These are phyloP conservation scores for Pythium volutum DNA, from an alignment of 352 stramenopile genomes.

Conservation along the genomic window DNA sequence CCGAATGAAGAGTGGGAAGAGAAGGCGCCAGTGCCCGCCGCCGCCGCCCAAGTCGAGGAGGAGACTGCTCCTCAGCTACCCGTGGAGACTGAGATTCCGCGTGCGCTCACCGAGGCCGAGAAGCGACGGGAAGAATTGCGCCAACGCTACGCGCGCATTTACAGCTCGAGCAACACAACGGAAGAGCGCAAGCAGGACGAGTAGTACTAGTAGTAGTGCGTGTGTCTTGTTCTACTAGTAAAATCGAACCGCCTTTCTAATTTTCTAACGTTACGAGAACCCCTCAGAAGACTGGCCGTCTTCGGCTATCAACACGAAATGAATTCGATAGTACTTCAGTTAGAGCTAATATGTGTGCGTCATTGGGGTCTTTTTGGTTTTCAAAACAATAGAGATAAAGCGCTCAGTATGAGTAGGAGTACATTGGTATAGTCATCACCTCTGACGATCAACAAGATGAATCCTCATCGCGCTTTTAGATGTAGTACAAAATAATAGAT, in stretches of 20 bases:
- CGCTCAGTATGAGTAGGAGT: slow-evolving; percentile 41
- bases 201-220: no score
- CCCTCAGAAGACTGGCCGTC: slow-evolving; percentile 30
- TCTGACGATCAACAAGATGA: slow-evolving; percentile 32
- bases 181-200: slow-evolving; percentile 20
- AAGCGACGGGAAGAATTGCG: slow-evolving; percentile 32
- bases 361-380: slow-evolving; percentile 42
- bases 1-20: slow-evolving; percentile 22
- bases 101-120: slow-evolving; percentile 28
- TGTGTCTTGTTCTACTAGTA: no score
- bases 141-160: slow-evolving; percentile 33
- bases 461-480: slow-evolving; percentile 34
- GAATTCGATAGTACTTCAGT: slow-evolving; percentile 73
- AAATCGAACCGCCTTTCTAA: no score
- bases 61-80: slow-evolving; percentile 1
- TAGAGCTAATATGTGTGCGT: slow-evolving; percentile 91
- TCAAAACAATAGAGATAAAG: slow-evolving; percentile 1
- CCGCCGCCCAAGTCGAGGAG: neutral
- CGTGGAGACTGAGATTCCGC: slow-evolving; percentile 24
- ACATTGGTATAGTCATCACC: slow-evolving; percentile 32
- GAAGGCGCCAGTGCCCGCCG: slow-evolving; percentile 18
- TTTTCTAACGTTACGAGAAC: no score
- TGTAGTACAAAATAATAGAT: slow-evolving; percentile 13
- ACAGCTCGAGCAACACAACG: slow-evolving; percentile 7
- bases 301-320: slow-evolving; percentile 26